Percentiles rank a stretch among this genome's conserved stretches.
These are phyloP conservation scores for Magnaporthiopsis rhizophila DNA, from an alignment of 2,329 filamentous ascomycete genomes.

Conservation along the genomic window DNA sequence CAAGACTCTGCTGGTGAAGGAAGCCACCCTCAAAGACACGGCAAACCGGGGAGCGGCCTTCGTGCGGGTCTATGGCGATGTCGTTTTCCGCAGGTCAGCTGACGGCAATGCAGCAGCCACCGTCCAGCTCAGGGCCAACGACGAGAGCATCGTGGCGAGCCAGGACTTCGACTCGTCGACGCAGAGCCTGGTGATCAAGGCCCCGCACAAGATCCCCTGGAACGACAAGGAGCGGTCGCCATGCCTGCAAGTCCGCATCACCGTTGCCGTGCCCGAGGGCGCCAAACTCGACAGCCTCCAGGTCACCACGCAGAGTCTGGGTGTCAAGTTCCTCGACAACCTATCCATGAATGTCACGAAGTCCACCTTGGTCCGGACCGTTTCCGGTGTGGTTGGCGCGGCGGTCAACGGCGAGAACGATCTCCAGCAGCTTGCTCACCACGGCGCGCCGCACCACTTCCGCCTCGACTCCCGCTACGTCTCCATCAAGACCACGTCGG, in stretches of 20 bases:
- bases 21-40: constrained; percentile 2
- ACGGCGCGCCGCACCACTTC: constrained; percentile 27
- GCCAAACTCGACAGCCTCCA: constrained; percentile 26
- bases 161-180: constrained; percentile 23
- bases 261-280: constrained; percentile 35
- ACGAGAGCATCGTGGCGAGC: constrained; percentile 29
- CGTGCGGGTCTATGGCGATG: constrained; percentile 35
- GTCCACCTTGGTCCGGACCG: constrained; percentile 24
- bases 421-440: constrained; percentile 15
- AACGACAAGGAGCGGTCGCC: constrained; percentile 20
- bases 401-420: constrained; percentile 17
- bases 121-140: constrained; percentile 37
- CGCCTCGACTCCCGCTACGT: constrained; percentile 34
- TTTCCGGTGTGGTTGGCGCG: constrained; percentile 30
- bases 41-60: constrained; percentile 14
- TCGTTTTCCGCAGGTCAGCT: constrained; percentile 33
- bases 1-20: neutral
- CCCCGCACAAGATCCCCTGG: constrained; percentile 28
- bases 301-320: constrained; percentile 30
- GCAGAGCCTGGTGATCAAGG: constrained; percentile 31
- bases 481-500: constrained; percentile 33
- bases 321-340: constrained; percentile 31
- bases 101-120: constrained; percentile 28
- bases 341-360: constrained; percentile 26
- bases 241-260: constrained; percentile 40